Conservation (phyloP, 352 stramenopile species). For the Phytophthora megakarya region DNA sequence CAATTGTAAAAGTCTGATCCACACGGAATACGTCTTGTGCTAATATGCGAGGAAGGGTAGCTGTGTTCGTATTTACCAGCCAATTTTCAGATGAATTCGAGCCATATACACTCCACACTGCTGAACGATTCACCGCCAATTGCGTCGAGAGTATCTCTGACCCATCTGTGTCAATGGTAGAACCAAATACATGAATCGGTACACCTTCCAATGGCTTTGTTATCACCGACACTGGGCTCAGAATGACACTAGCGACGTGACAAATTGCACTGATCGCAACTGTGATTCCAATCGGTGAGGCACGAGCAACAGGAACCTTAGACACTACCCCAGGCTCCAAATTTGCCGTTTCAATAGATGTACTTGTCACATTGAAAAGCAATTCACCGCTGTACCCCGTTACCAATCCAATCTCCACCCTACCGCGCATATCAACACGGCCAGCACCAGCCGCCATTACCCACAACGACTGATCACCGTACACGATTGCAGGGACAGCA, state of each 20-base stretch:
- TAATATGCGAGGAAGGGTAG: slow-evolving; percentile 10
- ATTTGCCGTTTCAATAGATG: slow-evolving; percentile 11
- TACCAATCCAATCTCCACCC: slow-evolving; percentile 31
- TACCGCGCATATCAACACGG: slow-evolving; percentile 23
- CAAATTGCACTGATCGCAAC: slow-evolving; percentile 29
- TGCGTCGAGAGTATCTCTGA: slow-evolving; percentile 27
- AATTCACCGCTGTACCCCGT: slow-evolving; percentile 30
- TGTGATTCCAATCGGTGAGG: not conserved
- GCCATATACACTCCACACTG: slow-evolving; percentile 25
- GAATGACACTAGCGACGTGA: slow-evolving; percentile 23
- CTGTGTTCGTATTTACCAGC: slow-evolving; percentile 10
- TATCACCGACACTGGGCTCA: slow-evolving; percentile 30
- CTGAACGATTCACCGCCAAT: slow-evolving; percentile 33
- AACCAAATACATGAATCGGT: slow-evolving; percentile 28
- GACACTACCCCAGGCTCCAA: not conserved
- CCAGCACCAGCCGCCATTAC: slow-evolving; percentile 13
- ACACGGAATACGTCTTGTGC: slow-evolving; percentile 20
- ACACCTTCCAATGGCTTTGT: slow-evolving; percentile 31
- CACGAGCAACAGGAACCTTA: not conserved
- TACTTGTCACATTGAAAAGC: slow-evolving; percentile 15
- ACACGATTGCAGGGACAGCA: slow-evolving; percentile 14
- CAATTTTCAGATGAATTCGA: slow-evolving; percentile 27
- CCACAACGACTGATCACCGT: not conserved
- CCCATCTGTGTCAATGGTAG: slow-evolving; percentile 37
- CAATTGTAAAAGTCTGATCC: slow-evolving; percentile 30